phyloP scores from a whole-genome alignment of 805 yeast species.

The Naumovozyma dairenensis region DNA sequence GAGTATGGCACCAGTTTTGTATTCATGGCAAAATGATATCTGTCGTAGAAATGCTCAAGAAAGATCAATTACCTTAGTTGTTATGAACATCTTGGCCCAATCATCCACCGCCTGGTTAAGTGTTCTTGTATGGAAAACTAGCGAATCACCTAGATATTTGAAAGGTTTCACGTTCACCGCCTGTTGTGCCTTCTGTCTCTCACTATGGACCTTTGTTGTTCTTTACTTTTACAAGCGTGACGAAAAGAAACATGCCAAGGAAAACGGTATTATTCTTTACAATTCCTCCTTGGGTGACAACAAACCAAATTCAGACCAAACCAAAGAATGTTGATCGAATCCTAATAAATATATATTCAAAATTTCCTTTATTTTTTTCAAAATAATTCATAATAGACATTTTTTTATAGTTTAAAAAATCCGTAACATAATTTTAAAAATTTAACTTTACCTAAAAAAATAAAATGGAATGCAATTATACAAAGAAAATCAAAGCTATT shows the following conservation, averaged over 20 bases:
- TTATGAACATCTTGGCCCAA: constrained; percentile 45
- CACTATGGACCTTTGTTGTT: constrained; percentile 20
- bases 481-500: too few relatives aligned
- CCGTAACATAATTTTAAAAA: too few relatives aligned
- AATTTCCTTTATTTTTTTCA: too few relatives aligned
- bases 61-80: constrained; percentile 41
- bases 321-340: too few relatives aligned
- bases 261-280: constrained; percentile 31
- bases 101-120: constrained; percentile 46
- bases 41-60: constrained; percentile 44
- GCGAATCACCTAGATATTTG: constrained; percentile 43
- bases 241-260: constrained; percentile 29
- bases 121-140: constrained; percentile 36
- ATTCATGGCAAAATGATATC: constrained; percentile 51
- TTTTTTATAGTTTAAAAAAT: too few relatives aligned
- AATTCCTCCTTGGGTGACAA: constrained; percentile 14
- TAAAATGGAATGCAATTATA: too few relatives aligned
- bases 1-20: constrained; percentile 52
- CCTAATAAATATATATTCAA: too few relatives aligned
- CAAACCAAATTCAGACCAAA: constrained; percentile 2
- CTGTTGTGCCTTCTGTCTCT: constrained; percentile 24
- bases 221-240: constrained; percentile 32
- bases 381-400: too few relatives aligned
- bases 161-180: constrained; percentile 44
- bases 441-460: too few relatives aligned